Conservation (phyloP, 441 rosid species). For the Codiaeum variegatum region DNA sequence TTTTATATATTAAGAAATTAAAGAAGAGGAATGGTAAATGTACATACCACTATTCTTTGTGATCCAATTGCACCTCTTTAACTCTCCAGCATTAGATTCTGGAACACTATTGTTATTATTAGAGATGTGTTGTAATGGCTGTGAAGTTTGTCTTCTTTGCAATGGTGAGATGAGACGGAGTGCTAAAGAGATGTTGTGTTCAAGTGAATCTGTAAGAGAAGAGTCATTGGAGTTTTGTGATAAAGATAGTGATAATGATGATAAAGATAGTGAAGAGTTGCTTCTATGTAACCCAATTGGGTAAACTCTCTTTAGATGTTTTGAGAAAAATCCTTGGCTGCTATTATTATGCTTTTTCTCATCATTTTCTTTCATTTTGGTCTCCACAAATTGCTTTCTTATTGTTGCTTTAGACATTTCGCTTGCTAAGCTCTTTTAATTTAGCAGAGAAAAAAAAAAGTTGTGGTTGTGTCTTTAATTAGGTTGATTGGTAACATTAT, state of each 20-base stretch:
- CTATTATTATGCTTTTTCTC: slow-evolving; percentile 20
- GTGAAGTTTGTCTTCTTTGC: slow-evolving; percentile 36
- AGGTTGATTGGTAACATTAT: slow-evolving; percentile 17
- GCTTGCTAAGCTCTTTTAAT: background rate
- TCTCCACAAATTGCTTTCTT: slow-evolving; percentile 42
- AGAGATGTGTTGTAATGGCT: background rate
- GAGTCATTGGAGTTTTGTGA: slow-evolving; percentile 88
- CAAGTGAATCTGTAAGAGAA: slow-evolving; percentile 49
- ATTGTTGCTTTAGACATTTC: slow-evolving; percentile 34
- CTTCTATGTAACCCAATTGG: slow-evolving; percentile 73
- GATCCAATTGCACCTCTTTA: slow-evolving; percentile 82
- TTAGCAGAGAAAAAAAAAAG: slow-evolving; percentile 19
- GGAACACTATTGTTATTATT: slow-evolving; percentile 26
- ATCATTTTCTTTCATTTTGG: slow-evolving; percentile 29
- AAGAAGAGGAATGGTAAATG: background rate
- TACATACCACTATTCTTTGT: slow-evolving; percentile 78
- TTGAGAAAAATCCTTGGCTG: slow-evolving; percentile 38
- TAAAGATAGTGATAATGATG: slow-evolving; percentile 72
- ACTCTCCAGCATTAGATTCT: slow-evolving; percentile 43
- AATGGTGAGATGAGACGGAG: slow-evolving; percentile 50
- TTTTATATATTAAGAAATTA: too few species aligned
- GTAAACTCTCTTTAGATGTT: slow-evolving; percentile 72
- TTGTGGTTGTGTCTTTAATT: slow-evolving; percentile 8
- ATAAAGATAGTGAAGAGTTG: slow-evolving; percentile 65
- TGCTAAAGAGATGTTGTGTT: slow-evolving; percentile 51